Conservation (phyloP, 176 grass and related monocot genomes). For the Zoysia pacifica region DNA sequence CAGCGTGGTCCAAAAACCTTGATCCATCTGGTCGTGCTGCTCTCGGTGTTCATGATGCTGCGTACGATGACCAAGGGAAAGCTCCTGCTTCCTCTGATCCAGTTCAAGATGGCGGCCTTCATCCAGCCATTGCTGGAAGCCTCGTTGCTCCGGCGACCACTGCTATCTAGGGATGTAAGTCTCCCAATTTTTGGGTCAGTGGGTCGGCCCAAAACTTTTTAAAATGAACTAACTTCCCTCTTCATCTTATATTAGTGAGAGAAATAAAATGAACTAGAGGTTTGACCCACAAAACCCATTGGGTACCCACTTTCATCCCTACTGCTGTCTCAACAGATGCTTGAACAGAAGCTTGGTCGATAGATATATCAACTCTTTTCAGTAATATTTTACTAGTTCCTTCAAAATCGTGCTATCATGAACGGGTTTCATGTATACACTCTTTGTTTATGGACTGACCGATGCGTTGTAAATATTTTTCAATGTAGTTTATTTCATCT, state of each 20-base stretch:
- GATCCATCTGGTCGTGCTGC: slow-evolving; percentile 96
- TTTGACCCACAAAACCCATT: no score
- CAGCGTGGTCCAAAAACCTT: slow-evolving; percentile 79
- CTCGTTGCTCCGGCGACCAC: slow-evolving; percentile 38
- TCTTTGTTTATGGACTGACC: slow-evolving; percentile 22
- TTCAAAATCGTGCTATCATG: not conserved
- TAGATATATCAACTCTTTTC: not conserved
- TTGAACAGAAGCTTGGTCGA: not conserved
- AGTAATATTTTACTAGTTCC: slow-evolving; percentile 3
- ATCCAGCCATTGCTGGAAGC: slow-evolving; percentile 40
- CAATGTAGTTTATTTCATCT: not conserved
- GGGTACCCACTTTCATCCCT: not conserved
- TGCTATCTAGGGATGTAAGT: slow-evolving; percentile 33
- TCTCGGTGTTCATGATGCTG: slow-evolving; percentile 77
- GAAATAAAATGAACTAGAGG: no score
- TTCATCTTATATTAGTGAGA: no score
- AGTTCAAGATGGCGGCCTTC: slow-evolving; percentile 25
- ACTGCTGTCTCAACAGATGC: not conserved
- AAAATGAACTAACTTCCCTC: no score
- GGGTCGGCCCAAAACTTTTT: no score
- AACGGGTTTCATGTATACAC: not conserved
- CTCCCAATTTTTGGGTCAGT: no score
- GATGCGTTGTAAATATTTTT: slow-evolving; percentile 38
- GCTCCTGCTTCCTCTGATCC: slow-evolving; percentile 25
- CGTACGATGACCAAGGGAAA: slow-evolving; percentile 59